These are phyloP conservation scores for Mycosphaerella sp. DNA, from an alignment of 2,329 filamentous ascomycete genomes.

Conservation along the genomic window DNA sequence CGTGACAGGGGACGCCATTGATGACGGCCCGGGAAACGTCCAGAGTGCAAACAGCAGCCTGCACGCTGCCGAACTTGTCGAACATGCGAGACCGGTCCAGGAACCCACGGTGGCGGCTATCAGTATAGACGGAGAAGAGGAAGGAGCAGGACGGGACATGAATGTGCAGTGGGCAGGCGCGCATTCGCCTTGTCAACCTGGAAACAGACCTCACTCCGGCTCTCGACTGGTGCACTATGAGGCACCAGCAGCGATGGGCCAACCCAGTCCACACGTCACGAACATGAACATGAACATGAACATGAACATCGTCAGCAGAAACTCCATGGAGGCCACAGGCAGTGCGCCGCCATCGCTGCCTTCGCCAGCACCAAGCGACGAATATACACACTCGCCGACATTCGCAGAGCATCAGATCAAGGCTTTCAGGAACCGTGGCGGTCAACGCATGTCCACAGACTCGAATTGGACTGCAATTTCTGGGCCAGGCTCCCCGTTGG, in stretches of 20 bases:
- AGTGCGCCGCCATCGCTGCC: constrained; percentile 40
- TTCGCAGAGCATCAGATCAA: constrained; percentile 10
- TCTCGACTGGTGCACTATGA: constrained; percentile 13
- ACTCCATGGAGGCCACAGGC: constrained; percentile 5
- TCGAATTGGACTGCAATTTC: neutral
- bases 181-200: neutral
- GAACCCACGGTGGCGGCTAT: neutral
- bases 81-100: neutral
- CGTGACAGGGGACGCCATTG: neutral
- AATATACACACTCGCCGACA: constrained; percentile 34
- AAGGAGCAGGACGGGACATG: neutral
- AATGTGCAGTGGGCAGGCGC: neutral
- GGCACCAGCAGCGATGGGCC: constrained; percentile 1
- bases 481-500: neutral
- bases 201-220: constrained; percentile 1
- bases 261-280: neutral
- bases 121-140: neutral
- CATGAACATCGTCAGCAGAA: neutral
- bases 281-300: neutral
- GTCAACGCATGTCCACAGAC: neutral
- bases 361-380: constrained; percentile 59
- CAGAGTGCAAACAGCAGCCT: neutral
- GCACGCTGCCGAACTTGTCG: neutral
- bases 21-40: neutral
- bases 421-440: constrained; percentile 2